Conservation (phyloP, 1,139 yeast species). For the Debaryomycetaceae sp. region DNA sequence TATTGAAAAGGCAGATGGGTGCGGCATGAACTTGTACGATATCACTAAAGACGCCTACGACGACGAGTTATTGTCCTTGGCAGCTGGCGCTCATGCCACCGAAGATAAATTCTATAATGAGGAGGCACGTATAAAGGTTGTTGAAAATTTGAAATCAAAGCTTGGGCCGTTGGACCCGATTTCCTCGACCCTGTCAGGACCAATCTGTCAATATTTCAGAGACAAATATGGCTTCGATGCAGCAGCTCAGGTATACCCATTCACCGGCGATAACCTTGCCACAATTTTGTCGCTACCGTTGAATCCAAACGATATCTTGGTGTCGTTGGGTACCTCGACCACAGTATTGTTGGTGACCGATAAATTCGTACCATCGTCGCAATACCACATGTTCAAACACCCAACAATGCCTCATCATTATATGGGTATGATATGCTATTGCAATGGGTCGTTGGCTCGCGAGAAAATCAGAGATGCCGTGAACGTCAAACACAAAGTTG, state of each 20-base stretch:
- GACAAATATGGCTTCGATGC: slow-evolving; percentile 56
- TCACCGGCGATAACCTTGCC: slow-evolving; percentile 90
- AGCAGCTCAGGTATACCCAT: slow-evolving; percentile 56
- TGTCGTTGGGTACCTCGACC: slow-evolving; percentile 87
- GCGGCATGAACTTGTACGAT: slow-evolving; percentile 80
- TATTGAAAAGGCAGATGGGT: slow-evolving; percentile 77
- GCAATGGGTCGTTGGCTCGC: slow-evolving; percentile 86
- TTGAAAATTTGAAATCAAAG: slow-evolving; percentile 38
- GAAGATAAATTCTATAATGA: slow-evolving; percentile 22
- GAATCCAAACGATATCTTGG: slow-evolving; percentile 67
- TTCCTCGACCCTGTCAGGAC: slow-evolving; percentile 37
- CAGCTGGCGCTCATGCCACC: slow-evolving; percentile 45
- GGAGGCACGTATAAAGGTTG: slow-evolving; percentile 19
- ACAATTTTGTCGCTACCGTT: slow-evolving; percentile 82
- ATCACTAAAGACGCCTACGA: slow-evolving; percentile 45
- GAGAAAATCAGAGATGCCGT: slow-evolving; percentile 67
- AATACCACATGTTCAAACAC: slow-evolving; percentile 81
- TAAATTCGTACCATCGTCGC: slow-evolving; percentile 71
- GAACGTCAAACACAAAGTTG: slow-evolving; percentile 40
- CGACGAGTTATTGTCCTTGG: slow-evolving; percentile 43
- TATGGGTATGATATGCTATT: slow-evolving; percentile 95
- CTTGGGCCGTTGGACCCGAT: slow-evolving; percentile 52
- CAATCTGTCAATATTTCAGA: slow-evolving; percentile 55
- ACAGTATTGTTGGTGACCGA: slow-evolving; percentile 81
- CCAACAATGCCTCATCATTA: slow-evolving; percentile 74